phyloP scores from a whole-genome alignment of 305 asterid genomes.

The Coffea humblotiana region DNA sequence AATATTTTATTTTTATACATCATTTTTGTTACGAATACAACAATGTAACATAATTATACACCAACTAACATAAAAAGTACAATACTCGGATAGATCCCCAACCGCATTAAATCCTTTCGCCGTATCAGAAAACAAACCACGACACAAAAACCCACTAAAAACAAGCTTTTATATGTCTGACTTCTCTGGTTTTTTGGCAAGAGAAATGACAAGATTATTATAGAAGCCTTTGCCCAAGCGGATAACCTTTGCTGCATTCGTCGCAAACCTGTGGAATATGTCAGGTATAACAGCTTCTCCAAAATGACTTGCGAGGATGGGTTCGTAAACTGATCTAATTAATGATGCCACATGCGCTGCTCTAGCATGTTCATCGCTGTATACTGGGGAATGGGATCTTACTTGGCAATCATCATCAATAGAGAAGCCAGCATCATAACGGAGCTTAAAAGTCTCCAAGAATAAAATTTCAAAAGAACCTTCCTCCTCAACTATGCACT shows the following conservation, averaged over 20 bases:
- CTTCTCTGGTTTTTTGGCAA: background rate
- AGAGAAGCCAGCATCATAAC: background rate
- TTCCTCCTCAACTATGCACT: slow-evolving; percentile 18
- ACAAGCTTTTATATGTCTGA: too few relatives aligned
- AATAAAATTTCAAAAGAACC: slow-evolving; percentile 34
- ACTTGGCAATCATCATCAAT: background rate
- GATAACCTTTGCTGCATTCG: background rate
- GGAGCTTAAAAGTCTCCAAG: slow-evolving; percentile 7
- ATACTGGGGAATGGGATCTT: too few relatives aligned
- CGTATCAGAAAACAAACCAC: too few relatives aligned
- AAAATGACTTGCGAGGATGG: slow-evolving; percentile 29
- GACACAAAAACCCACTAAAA: too few relatives aligned
- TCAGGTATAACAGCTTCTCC: slow-evolving; percentile 16
- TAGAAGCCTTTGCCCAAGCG: background rate
- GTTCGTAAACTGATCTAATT: slow-evolving; percentile 15
- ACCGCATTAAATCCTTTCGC: too few relatives aligned
- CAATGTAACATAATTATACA: too few relatives aligned
- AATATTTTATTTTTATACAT: too few relatives aligned
- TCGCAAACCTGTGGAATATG: slow-evolving; percentile 23
- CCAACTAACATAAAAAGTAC: too few relatives aligned
- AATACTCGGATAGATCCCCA: too few relatives aligned
- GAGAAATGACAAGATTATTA: slow-evolving; percentile 2
- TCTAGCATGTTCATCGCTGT: too few relatives aligned
- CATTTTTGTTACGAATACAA: too few relatives aligned
- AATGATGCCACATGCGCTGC: too few relatives aligned